Percentiles rank a stretch among this genome's conserved stretches.
Conservation (phyloP, 2,329 filamentous ascomycete species). For the Monosporascus sp. region DNA sequence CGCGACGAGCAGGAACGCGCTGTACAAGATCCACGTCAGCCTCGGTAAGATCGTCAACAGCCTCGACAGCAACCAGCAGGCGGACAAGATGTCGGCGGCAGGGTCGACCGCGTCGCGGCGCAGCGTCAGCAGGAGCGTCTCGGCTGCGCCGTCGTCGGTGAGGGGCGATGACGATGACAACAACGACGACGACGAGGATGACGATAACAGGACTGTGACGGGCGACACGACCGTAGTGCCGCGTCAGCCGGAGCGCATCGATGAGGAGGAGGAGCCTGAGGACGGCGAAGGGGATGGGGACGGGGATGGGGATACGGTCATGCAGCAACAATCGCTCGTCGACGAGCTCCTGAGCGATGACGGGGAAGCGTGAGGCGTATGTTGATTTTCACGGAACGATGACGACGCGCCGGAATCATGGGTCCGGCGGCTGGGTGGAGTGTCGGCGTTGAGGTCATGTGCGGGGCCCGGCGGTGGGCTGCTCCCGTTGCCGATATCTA, state of each 20-base stretch:
- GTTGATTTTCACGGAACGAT: too few species aligned
- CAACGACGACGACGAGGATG: slow-evolving; percentile 41
- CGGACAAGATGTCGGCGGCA: slow-evolving; percentile 13
- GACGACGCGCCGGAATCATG: too few species aligned
- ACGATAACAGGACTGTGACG: neutral
- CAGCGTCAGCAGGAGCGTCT: slow-evolving; percentile 15
- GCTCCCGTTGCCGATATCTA: too few species aligned
- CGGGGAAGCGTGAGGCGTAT: neutral
- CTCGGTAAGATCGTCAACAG: slow-evolving; percentile 63
- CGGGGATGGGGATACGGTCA: neutral
- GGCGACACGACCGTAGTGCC: neutral
- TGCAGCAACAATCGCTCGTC: neutral
- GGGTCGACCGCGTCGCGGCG: slow-evolving; percentile 3
- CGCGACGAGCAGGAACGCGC: slow-evolving; percentile 56
- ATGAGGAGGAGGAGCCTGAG: neutral
- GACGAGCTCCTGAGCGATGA: neutral
- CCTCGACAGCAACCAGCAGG: slow-evolving; percentile 44
- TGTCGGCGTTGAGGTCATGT: too few species aligned
- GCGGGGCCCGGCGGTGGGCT: too few species aligned
- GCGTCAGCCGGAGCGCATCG: neutral
- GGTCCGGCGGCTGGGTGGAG: too few species aligned
- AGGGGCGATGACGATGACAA: slow-evolving; percentile 31
- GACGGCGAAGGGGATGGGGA: neutral
- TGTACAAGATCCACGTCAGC: slow-evolving; percentile 64
- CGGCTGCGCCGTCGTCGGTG: slow-evolving; percentile 10